These are phyloP conservation scores for Puccinia sorghi DNA, from an alignment of 1,284 basidiomycete genomes.

Conservation along the genomic window DNA sequence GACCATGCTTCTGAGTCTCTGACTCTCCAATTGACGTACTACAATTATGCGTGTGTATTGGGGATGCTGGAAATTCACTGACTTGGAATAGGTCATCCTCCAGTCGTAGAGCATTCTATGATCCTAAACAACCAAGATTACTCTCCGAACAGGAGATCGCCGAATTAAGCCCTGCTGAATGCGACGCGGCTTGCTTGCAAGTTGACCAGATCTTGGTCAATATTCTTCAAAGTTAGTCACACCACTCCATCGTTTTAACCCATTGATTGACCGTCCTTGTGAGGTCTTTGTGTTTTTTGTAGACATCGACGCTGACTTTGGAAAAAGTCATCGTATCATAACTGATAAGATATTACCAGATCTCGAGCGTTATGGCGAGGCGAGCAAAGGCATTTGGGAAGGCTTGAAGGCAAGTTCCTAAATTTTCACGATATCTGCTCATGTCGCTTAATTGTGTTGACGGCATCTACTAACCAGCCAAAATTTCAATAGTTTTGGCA, in stretches of 20 bases:
- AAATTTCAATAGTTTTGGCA: constrained; percentile 56
- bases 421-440: neutral
- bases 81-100: constrained; percentile 41
- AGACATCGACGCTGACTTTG: constrained; percentile 48
- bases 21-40: neutral
- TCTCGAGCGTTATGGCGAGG: constrained; percentile 43
- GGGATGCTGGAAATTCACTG: constrained; percentile 2
- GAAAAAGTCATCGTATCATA: constrained; percentile 29
- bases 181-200: constrained; percentile 38
- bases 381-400: constrained; percentile 43
- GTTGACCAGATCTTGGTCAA: constrained; percentile 44
- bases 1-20: neutral
- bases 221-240: constrained; percentile 41
- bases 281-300: neutral
- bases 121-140: constrained; percentile 39
- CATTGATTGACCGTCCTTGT: neutral
- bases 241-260: neutral
- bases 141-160: constrained; percentile 31
- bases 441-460: neutral
- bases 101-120: constrained; percentile 37
- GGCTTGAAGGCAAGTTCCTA: constrained; percentile 32
- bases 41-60: neutral
- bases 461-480: neutral
- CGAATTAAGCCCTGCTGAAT: constrained; percentile 26
- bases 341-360: constrained; percentile 43